phyloP scores from a whole-genome alignment of 2,329 filamentous ascomycete species.

The Pseudocercospora ulei region DNA sequence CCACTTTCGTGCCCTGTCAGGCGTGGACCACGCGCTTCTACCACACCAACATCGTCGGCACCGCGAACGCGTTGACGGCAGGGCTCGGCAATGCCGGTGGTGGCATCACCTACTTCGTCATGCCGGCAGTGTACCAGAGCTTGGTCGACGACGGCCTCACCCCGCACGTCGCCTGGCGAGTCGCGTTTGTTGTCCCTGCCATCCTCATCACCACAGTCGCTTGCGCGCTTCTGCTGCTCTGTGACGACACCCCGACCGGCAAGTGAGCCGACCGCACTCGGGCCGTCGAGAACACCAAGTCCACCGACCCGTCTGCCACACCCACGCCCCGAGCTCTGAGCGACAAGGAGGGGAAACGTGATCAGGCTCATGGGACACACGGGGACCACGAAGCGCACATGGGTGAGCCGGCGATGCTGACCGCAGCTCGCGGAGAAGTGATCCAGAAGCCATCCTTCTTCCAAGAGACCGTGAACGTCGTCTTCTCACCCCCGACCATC shows the following conservation, averaged over 20 bases:
- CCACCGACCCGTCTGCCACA: slow-evolving; percentile 17
- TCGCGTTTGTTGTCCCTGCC: slow-evolving; percentile 70
- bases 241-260: slow-evolving; percentile 74
- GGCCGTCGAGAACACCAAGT: slow-evolving; percentile 44
- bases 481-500: slow-evolving; percentile 52
- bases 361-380: slow-evolving; percentile 35
- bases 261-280: slow-evolving; percentile 63
- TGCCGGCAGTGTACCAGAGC: slow-evolving; percentile 66
- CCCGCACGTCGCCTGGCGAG: slow-evolving; percentile 65
- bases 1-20: slow-evolving; percentile 73
- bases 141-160: slow-evolving; percentile 20
- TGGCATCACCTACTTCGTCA: slow-evolving; percentile 85
- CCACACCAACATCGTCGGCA: slow-evolving; percentile 84
- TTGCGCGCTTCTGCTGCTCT: slow-evolving; percentile 16
- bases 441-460: slow-evolving; percentile 50
- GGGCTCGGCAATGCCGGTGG: slow-evolving; percentile 82
- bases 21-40: slow-evolving; percentile 91
- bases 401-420: slow-evolving; percentile 46
- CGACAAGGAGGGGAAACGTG: slow-evolving; percentile 37
- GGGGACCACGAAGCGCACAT: slow-evolving; percentile 38
- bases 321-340: slow-evolving; percentile 30
- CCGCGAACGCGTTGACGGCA: slow-evolving; percentile 73
- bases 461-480: slow-evolving; percentile 51
- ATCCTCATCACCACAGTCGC: slow-evolving; percentile 19
- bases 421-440: slow-evolving; percentile 51